phyloP scores from a whole-genome alignment of 352 stramenopile genomes.

The Thraustotheca clavata region DNA sequence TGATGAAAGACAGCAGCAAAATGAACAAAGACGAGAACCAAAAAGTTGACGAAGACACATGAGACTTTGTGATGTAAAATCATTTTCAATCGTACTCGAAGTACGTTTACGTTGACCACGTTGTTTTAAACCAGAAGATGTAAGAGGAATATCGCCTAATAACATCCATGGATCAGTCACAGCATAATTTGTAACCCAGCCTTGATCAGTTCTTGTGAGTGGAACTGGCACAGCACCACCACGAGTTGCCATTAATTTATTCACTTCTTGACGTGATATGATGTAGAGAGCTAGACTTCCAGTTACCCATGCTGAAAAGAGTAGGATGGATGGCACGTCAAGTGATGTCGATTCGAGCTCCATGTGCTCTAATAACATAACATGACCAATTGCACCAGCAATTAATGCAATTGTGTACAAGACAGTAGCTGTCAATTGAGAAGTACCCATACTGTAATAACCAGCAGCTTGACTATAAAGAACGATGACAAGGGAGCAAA shows the following conservation, averaged over 20 bases:
- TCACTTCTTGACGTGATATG: conserved; percentile 64
- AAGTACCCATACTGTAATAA: conserved; percentile 63
- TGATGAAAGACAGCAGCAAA: conserved; percentile 36
- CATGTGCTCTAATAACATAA: conserved; percentile 70
- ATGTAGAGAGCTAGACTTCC: conserved; percentile 74
- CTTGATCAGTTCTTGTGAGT: conserved; percentile 58
- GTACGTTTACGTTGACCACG: conserved; percentile 47
- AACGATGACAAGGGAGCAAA: conserved; percentile 40
- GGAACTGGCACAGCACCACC: conserved; percentile 68
- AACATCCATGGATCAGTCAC: conserved; percentile 78
- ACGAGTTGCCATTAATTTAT: conserved; percentile 73
- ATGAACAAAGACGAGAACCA: conserved; percentile 30
- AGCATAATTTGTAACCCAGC: conserved; percentile 75
- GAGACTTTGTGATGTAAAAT: conserved; percentile 23
- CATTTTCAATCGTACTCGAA: conserved; percentile 11
- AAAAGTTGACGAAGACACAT: conserved; percentile 35
- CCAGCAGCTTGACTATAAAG: conserved; percentile 73
- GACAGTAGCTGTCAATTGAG: conserved; percentile 62
- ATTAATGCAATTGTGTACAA: conserved; percentile 64
- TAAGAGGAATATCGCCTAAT: conserved; percentile 69
- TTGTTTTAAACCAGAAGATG: conserved; percentile 41
- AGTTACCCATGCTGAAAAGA: conserved; percentile 70
- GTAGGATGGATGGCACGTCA: conserved; percentile 59
- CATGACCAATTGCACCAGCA: conserved; percentile 43
- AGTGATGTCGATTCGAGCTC: conserved; percentile 65